phyloP scores from a whole-genome alignment of 2,329 filamentous ascomycete species.

The Aspergillus sp. region DNA sequence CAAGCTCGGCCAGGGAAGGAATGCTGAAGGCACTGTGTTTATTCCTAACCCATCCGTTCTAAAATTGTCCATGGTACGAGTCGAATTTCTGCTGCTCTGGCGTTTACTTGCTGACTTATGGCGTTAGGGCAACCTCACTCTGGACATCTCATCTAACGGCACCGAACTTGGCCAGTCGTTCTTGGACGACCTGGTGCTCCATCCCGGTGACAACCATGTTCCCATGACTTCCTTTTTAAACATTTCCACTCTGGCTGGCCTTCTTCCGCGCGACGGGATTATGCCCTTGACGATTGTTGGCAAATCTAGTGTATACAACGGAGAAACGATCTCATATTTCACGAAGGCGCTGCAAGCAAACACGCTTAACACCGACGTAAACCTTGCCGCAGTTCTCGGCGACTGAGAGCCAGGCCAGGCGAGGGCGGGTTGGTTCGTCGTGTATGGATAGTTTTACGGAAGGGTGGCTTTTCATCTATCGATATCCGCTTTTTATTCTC shows the following conservation, averaged over 20 bases:
- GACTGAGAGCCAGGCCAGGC: neutral
- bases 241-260: constrained; percentile 33
- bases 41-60: constrained; percentile 63
- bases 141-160: constrained; percentile 52
- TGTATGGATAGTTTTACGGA: neutral
- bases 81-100: neutral
- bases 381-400: constrained; percentile 25
- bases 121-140: constrained; percentile 54
- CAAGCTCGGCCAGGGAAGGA: constrained; percentile 49
- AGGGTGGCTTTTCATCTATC: neutral
- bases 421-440: neutral
- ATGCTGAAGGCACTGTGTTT: constrained; percentile 54
- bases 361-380: constrained; percentile 46
- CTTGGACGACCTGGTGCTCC: constrained; percentile 52
- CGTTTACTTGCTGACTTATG: constrained; percentile 5
- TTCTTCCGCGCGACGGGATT: constrained; percentile 38
- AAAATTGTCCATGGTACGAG: constrained; percentile 51
- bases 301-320: constrained; percentile 49
- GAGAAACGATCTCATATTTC: constrained; percentile 55
- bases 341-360: constrained; percentile 51
- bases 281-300: constrained; percentile 54
- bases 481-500: constrained; percentile 1
- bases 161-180: constrained; percentile 51
- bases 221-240: constrained; percentile 53
- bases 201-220: constrained; percentile 55